Percentiles rank a stretch among this genome's conserved stretches.
These are phyloP conservation scores for Ophiostoma fasciatum DNA, from an alignment of 2,329 filamentous ascomycete species.

Conservation along the genomic window DNA sequence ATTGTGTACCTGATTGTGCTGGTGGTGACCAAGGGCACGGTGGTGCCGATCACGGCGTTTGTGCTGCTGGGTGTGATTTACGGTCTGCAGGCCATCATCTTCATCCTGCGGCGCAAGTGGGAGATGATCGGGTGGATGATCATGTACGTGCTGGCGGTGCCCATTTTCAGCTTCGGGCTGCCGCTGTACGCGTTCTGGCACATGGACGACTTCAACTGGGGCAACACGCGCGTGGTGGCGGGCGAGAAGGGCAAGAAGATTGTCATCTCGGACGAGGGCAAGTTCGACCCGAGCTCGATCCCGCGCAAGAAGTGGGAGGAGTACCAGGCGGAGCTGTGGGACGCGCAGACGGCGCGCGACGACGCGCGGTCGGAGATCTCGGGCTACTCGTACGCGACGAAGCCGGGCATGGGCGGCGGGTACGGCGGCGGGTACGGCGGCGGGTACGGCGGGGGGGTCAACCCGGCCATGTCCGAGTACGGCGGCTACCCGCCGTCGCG, in stretches of 20 bases:
- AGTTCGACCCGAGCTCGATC: conserved; percentile 85
- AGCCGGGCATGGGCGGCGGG: conserved; percentile 33
- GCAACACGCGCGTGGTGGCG: conserved; percentile 93
- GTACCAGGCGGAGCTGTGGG: conserved; percentile 96
- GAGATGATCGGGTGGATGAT: conserved; percentile 99
- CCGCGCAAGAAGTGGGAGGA: conserved; percentile 99
- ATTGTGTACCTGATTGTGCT: conserved; percentile 78
- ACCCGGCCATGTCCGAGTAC: conserved; percentile 50
- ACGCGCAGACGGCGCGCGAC: conserved; percentile 69
- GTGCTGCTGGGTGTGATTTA: conserved; percentile 91
- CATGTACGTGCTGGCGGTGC: conserved; percentile 80
- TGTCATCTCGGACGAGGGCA: conserved; percentile 90
- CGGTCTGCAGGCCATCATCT: conserved; percentile 91
- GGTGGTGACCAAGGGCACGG: conserved; percentile 42
- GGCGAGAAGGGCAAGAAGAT: conserved; percentile 88
- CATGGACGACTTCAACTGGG: conserved; percentile 99
- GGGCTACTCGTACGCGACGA: conserved; percentile 90
- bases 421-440: conserved; percentile 21
- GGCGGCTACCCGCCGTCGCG: conserved; percentile 43
- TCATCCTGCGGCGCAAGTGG: conserved; percentile 93
- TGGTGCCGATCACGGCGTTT: conserved; percentile 74
- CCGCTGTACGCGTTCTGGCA: conserved; percentile 96
- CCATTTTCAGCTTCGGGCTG: conserved; percentile 79
- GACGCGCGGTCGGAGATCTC: conserved; percentile 78
- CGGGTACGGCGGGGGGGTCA: conserved; percentile 25